These are phyloP conservation scores for Veloboletus limbatus DNA, from an alignment of 1,284 basidiomycete species.

Conservation along the genomic window DNA sequence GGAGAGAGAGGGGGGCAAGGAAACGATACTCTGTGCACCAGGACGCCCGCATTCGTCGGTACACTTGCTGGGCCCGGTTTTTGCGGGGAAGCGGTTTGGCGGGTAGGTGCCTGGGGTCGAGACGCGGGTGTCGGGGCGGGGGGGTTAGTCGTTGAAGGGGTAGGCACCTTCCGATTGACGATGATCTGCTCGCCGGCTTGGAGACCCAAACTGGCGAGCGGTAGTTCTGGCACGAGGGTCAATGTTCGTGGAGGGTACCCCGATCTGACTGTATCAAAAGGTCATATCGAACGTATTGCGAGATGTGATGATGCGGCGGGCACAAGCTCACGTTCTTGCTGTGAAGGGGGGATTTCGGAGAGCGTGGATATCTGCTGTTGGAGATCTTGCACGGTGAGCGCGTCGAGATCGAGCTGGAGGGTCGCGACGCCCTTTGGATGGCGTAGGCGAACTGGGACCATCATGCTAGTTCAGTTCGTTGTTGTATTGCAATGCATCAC, in stretches of 20 bases:
- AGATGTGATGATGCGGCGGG: constrained; percentile 1
- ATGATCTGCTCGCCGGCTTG: constrained; percentile 80
- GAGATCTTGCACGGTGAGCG: constrained; percentile 66
- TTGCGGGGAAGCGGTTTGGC: constrained; percentile 8
- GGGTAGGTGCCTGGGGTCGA: constrained; percentile 14
- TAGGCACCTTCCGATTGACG: constrained; percentile 52
- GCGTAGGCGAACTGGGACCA: constrained; percentile 71
- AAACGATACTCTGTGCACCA: constrained; percentile 63
- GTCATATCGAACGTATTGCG: neutral
- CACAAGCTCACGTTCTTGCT: constrained; percentile 66
- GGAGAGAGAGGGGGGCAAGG: neutral
- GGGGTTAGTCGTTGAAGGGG: constrained; percentile 8
- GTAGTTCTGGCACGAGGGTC: constrained; percentile 67
- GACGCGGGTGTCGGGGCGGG: constrained; percentile 11
- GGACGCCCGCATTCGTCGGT: constrained; percentile 50
- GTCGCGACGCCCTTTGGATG: constrained; percentile 82
- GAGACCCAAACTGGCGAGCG: constrained; percentile 74
- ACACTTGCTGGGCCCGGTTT: constrained; percentile 56
- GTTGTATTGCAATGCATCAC: constrained; percentile 19
- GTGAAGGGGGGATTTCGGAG: constrained; percentile 71
- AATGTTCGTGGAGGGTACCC: constrained; percentile 81
- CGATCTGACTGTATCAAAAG: constrained; percentile 62
- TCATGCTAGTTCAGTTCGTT: too few relatives aligned
- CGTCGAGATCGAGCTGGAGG: constrained; percentile 64
- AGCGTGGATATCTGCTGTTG: constrained; percentile 65